Evolutionary conservation across 2,329 filamentous ascomycete species (phyloP), one percentile per base, ranked within the genome.

Genomic region (Geoglossum cookeanum): DNA sequence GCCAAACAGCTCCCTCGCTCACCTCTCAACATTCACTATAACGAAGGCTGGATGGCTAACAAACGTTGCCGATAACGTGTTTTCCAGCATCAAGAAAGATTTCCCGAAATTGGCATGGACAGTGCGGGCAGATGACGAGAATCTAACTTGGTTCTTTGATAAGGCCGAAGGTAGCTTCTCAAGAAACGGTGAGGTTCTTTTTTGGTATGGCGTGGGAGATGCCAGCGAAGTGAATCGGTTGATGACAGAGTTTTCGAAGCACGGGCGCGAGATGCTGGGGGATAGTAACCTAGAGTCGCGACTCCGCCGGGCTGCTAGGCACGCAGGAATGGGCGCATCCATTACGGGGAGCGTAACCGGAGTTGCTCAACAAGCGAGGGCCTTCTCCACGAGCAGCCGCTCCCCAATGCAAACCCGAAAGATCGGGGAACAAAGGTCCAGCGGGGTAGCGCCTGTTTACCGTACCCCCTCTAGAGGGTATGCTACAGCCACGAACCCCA

Each of bases 91-190:
- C 69, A 94, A 91, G 77, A 94, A 94, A 71, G 91, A 96, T 67
- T 85, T 90, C 69, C 83, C 89, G 57, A 88, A 85, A 72, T 77
- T 97, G 62, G 85, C 88, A 61, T 98, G 90, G 91, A 94, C 89
- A n/a, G 91, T 96, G 60, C 91, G 87, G 73, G 85, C 90, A 66
- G 85, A 94, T 63, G 90, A 97, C 65, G 91, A 97, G 77, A 96
- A 97, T 69, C 75, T 97, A 64, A 90, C 88, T 9, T 97, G 91
- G 92, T 96, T 97, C 76, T 94, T 94, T 63, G 90, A 95, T 71
- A 95, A 95, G 77, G 85, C 91, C 8, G 89, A 96, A 64, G 91
- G 92, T 58, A 95, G 87, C 70, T 79, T 96, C 64, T 87, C 85
- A 61, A 81, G 83, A 58, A 82, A 87, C 63, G 88, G 88, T 59